Evolutionary conservation across 306 rosid species (phyloP).

Genomic region (Dalbergia cochinchinensis): DNA sequence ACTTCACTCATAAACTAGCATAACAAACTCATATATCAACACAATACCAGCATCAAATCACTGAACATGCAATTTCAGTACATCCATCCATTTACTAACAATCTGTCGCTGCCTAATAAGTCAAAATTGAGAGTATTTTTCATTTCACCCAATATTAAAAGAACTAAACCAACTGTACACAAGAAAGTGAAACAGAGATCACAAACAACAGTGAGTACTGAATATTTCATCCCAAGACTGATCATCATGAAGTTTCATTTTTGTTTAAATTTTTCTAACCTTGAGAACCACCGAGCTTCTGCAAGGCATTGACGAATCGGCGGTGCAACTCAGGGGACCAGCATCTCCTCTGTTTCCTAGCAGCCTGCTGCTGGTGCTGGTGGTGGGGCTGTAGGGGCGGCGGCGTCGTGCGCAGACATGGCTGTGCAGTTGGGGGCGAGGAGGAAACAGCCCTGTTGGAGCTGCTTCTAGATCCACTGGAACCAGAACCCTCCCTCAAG

Average conservation of each 20-base stretch:
- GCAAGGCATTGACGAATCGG: constrained; percentile 84
- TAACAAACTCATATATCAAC: constrained; percentile 39
- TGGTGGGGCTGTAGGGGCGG: constrained; percentile 59
- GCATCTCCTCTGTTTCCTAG: constrained; percentile 93
- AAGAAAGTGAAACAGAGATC: constrained; percentile 40
- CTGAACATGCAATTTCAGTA: background rate
- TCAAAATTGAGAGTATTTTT: constrained; percentile 18
- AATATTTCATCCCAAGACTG: constrained; percentile 1
- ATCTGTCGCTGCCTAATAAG: constrained; percentile 28
- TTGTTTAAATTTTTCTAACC: constrained; percentile 55
- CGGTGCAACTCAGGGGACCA: constrained; percentile 98
- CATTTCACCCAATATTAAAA: background rate
- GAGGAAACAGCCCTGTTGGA: constrained; percentile 62
- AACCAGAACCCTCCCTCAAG: constrained; percentile 65
- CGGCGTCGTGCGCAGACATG: constrained; percentile 47
- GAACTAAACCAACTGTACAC: constrained; percentile 20
- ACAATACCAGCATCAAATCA: constrained; percentile 40
- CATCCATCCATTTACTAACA: constrained; percentile 34
- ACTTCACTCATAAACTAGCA: constrained; percentile 4
- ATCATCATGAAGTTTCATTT: constrained; percentile 26
- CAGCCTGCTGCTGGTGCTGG: constrained; percentile 70
- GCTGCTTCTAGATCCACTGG: constrained; percentile 65
- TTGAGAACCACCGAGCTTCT: constrained; percentile 97
- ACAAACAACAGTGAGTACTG: constrained; percentile 1
- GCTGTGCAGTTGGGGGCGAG: constrained; percentile 55